These are phyloP conservation scores for Trichoderma koningiopsis DNA, from an alignment of 2,329 filamentous ascomycete genomes.

Conservation along the genomic window DNA sequence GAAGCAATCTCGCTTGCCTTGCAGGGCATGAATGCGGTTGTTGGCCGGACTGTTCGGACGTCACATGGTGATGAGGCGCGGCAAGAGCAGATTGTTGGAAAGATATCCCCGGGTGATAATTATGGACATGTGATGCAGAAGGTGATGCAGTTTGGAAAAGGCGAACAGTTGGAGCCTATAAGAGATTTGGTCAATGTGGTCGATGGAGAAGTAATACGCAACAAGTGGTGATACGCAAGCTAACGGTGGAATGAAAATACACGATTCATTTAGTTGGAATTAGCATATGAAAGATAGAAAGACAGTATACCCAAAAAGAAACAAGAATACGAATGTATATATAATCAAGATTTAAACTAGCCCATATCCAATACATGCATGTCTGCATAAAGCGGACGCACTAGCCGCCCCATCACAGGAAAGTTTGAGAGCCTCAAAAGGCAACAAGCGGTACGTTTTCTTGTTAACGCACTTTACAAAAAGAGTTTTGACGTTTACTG, in stretches of 20 bases:
- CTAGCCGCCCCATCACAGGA: neutral
- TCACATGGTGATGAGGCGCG: constrained; percentile 55
- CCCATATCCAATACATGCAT: neutral
- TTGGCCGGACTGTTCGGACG: constrained; percentile 57
- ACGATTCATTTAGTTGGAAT: neutral
- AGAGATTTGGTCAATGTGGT: constrained; percentile 54
- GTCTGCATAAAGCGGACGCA: neutral
- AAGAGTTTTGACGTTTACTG: neutral
- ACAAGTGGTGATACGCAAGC: constrained; percentile 37
- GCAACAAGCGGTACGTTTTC: neutral
- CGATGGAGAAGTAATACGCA: constrained; percentile 50
- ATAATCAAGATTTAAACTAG: neutral
- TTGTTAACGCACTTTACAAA: neutral
- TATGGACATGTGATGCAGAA: constrained; percentile 56
- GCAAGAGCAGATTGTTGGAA: constrained; percentile 54
- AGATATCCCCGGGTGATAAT: constrained; percentile 57
- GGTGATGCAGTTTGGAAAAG: constrained; percentile 53
- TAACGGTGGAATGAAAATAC: too few species aligned
- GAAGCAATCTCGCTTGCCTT: constrained; percentile 55
- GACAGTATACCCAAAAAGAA: neutral
- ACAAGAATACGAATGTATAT: neutral
- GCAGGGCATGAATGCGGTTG: constrained; percentile 61
- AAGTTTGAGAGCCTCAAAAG: neutral
- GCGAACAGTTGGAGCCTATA: constrained; percentile 48
- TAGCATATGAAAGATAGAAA: neutral